Conservation (phyloP, 768 basidiomycete species). For the Podaxis rugospora region DNA sequence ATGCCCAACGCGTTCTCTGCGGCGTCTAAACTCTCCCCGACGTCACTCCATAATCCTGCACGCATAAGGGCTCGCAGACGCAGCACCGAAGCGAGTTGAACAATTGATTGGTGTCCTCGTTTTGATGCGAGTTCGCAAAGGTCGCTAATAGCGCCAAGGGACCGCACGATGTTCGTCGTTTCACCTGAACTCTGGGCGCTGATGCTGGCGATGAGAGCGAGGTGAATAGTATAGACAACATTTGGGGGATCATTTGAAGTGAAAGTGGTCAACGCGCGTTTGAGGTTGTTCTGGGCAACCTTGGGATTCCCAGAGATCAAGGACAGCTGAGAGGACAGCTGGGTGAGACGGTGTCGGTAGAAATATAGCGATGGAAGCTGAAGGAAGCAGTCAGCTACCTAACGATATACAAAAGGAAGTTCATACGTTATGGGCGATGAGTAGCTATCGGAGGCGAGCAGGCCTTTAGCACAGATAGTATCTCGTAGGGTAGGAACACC, state of each 20-base stretch:
- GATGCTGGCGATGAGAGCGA: conserved; percentile 46
- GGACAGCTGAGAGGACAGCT: conserved; percentile 60
- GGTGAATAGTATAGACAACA: conserved; percentile 48
- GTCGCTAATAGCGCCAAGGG: conserved; percentile 29
- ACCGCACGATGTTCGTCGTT: conserved; percentile 17
- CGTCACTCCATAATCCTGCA: conserved; percentile 49
- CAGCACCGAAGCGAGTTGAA: conserved; percentile 31
- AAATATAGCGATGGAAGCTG: conserved; percentile 64
- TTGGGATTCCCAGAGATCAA: conserved; percentile 48
- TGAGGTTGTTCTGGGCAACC: conserved; percentile 55
- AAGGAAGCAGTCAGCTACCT: background rate
- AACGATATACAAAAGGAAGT: background rate
- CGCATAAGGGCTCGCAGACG: conserved; percentile 53
- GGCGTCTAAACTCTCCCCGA: conserved; percentile 51
- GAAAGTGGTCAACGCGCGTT: conserved; percentile 45
- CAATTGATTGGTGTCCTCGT: conserved; percentile 30
- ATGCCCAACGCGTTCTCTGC: conserved; percentile 40
- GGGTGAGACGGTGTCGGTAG: conserved; percentile 54
- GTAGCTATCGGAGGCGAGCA: conserved; percentile 27
- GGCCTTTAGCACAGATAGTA: conserved; percentile 1
- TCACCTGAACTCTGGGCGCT: conserved; percentile 13
- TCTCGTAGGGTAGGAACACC: conserved; percentile 22
- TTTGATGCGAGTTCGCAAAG: conserved; percentile 26
- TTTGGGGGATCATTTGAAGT: conserved; percentile 46
- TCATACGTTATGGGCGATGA: conserved; percentile 57